Evolutionary conservation across 148 eudicot genomes (phyloP).

Genomic region (Fagopyrum tataricum): DNA sequence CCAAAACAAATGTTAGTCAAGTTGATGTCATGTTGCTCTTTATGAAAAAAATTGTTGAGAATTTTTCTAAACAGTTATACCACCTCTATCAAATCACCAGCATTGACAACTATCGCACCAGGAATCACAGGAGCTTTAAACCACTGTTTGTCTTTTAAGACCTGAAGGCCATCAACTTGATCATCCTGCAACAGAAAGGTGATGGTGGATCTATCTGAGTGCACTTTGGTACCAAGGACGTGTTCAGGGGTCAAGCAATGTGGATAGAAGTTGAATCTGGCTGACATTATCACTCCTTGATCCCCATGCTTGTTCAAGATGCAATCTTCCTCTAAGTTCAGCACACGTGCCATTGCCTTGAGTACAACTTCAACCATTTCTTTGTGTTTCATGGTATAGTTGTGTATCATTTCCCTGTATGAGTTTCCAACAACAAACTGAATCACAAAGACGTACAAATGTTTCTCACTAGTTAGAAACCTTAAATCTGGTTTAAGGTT

Average conservation of each 20-base stretch:
- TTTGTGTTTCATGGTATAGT: constrained; percentile 21
- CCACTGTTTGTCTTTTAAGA: constrained; percentile 44
- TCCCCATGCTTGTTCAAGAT: constrained; percentile 32
- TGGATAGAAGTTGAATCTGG: constrained; percentile 42
- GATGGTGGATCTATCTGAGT: constrained; percentile 27
- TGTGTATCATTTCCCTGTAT: constrained; percentile 27
- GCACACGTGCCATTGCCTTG: constrained; percentile 37
- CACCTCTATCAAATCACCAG: constrained; percentile 55
- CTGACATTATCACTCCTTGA: constrained; percentile 13
- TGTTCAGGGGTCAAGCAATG: constrained; percentile 32
- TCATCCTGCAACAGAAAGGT: constrained; percentile 29
- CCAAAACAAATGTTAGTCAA: background rate
- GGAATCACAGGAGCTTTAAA: constrained; percentile 38
- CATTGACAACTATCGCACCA: constrained; percentile 33
- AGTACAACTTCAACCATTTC: constrained; percentile 15
- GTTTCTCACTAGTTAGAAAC: background rate
- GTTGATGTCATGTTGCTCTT: no score
- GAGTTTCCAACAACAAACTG: background rate
- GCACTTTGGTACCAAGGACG: constrained; percentile 35
- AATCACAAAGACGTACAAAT: background rate
- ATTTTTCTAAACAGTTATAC: background rate
- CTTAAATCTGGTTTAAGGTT: background rate
- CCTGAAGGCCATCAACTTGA: constrained; percentile 46
- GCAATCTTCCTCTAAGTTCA: constrained; percentile 33
- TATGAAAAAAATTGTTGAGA: background rate